These are phyloP conservation scores for Poteriospumella lacustris DNA, from an alignment of 108 stramenopile species.

Conservation along the genomic window DNA sequence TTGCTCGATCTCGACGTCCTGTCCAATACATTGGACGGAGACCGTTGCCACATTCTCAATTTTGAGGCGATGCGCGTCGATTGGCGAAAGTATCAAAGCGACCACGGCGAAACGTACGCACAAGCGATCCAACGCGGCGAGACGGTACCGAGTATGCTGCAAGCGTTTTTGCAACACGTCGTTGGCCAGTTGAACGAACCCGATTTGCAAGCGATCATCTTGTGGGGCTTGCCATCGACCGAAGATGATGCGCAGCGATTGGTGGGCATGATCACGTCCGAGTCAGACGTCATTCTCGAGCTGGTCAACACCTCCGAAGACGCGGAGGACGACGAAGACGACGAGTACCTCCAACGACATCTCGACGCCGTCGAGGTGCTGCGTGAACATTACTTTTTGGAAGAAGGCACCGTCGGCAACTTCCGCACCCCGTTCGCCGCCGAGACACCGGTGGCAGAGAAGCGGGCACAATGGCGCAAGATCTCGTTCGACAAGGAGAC, in stretches of 20 bases:
- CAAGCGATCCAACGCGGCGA: no score
- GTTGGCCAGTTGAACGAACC: not conserved
- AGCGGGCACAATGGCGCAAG: not conserved
- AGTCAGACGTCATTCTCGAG: not conserved
- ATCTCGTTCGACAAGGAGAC: not conserved
- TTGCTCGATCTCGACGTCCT: not conserved
- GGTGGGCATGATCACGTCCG: not conserved
- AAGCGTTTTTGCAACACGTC: not conserved
- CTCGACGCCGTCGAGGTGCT: slow-evolving; percentile 11
- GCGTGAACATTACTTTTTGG: slow-evolving; percentile 2
- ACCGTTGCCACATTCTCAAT: not conserved
- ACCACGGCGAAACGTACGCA: no score
- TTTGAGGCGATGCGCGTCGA: not conserved
- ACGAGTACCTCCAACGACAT: not conserved
- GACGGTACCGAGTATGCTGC: not conserved
- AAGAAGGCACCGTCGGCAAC: not conserved
- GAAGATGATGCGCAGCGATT: not conserved
- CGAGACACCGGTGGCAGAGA: no score
- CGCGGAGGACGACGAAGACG: slow-evolving; percentile 2
- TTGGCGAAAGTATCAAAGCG: no score
- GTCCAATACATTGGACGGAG: not conserved
- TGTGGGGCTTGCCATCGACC: not conserved
- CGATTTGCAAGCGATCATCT: not conserved
- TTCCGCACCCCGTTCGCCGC: no score
- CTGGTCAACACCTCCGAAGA: not conserved